Percentiles rank a stretch among this genome's conserved stretches.
phyloP scores from a whole-genome alignment of 1,139 yeast genomes.

The Wickerhamomyces sp. region DNA sequence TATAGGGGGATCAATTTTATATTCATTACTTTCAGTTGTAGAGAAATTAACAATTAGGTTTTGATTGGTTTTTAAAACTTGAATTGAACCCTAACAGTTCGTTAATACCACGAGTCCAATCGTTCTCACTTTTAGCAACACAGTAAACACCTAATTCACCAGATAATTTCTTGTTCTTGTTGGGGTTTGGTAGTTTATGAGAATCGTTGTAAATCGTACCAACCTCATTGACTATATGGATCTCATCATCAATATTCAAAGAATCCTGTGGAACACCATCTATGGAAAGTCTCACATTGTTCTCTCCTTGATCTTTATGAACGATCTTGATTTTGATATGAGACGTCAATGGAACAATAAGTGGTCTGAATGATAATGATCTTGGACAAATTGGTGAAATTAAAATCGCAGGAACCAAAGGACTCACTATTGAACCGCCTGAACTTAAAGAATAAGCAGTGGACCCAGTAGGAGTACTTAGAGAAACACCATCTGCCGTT shows the following conservation, averaged over 20 bases:
- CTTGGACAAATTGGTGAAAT: conserved; percentile 90
- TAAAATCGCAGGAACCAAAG: conserved; percentile 75
- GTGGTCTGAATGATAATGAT: conserved; percentile 80
- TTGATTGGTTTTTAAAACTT: conserved; percentile 48
- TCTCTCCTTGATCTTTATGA: conserved; percentile 27
- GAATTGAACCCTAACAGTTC: conserved; percentile 86
- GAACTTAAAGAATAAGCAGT: conserved; percentile 88
- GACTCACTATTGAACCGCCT: conserved; percentile 92
- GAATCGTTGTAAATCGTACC: conserved; percentile 51
- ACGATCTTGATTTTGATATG: conserved; percentile 62
- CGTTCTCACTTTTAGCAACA: conserved; percentile 73
- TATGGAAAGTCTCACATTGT: conserved; percentile 52
- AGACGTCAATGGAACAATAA: conserved; percentile 69
- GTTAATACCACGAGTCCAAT: conserved; percentile 88
- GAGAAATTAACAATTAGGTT: no score
- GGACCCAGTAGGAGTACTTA: conserved; percentile 91
- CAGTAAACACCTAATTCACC: conserved; percentile 75
- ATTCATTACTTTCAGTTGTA: no score
- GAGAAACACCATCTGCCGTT: conserved; percentile 83
- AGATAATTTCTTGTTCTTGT: conserved; percentile 12
- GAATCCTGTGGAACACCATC: conserved; percentile 78
- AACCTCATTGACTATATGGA: conserved; percentile 59
- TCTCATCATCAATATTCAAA: conserved; percentile 70
- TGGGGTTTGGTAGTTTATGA: conserved; percentile 28
- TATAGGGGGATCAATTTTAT: no score